Evolutionary conservation across 257 asterid species (phyloP).

Genomic region (Salvia hispanica): DNA sequence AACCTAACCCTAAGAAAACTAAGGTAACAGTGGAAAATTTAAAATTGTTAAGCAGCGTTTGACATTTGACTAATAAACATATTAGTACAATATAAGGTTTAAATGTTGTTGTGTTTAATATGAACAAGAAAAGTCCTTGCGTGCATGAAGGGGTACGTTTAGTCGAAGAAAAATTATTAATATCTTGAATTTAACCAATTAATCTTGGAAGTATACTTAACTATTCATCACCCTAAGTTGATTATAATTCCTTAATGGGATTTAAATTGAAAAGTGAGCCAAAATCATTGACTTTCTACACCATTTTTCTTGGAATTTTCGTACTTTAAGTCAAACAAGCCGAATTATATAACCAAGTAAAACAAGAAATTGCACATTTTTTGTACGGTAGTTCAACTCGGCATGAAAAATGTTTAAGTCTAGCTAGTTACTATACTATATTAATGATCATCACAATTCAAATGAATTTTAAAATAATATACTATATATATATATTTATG

Average conservation of each 20-base stretch:
- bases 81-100: conserved; percentile 13
- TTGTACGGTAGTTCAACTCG: conserved; percentile 32
- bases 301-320: neutral
- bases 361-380: conserved; percentile 29
- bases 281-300: conserved; percentile 32
- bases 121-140: conserved; percentile 38
- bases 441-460: conserved; percentile 28
- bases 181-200: neutral
- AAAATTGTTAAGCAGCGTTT: conserved; percentile 17
- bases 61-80: conserved; percentile 28
- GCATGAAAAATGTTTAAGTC: conserved; percentile 2
- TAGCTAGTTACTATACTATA: neutral
- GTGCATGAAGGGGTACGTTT: conserved; percentile 48
- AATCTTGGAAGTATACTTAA: neutral
- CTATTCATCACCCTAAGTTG: conserved; percentile 17
- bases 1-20: conserved; percentile 44
- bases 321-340: conserved; percentile 27
- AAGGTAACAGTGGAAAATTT: conserved; percentile 30
- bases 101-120: conserved; percentile 32
- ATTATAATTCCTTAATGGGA: conserved; percentile 17
- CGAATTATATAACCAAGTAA: conserved; percentile 25
- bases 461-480: conserved; percentile 11
- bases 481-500: neutral
- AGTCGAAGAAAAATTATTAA: neutral
- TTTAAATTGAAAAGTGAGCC: conserved; percentile 33